Evolutionary conservation across 306 rosid species (phyloP).

Genomic region (Vigna unguiculata): DNA sequence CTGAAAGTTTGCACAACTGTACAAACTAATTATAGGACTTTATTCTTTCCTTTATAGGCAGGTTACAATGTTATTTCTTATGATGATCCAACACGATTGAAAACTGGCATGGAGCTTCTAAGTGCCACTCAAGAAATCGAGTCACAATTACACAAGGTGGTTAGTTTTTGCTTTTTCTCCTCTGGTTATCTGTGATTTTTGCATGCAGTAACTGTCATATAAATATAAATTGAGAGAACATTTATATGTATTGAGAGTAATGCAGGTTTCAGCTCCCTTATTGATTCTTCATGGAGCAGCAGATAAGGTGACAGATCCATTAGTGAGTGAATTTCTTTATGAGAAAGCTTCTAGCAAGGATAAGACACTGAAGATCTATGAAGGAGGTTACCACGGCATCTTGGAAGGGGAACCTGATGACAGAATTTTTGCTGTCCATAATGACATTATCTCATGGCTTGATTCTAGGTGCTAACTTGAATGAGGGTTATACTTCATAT

Average conservation of each 20-base stretch:
- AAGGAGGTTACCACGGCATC: constrained; percentile 76
- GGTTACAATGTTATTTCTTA: constrained; percentile 85
- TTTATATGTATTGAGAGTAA: not conserved
- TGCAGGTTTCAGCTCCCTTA: constrained; percentile 79
- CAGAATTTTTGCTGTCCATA: constrained; percentile 62
- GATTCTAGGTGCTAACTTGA: constrained; percentile 56
- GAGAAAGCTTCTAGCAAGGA: constrained; percentile 78
- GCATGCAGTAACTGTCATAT: not conserved
- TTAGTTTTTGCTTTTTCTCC: constrained; percentile 44
- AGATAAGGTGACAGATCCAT: constrained; percentile 87
- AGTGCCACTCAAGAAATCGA: constrained; percentile 78
- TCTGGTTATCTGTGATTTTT: not conserved
- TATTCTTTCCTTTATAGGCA: constrained; percentile 53
- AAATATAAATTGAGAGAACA: not conserved
- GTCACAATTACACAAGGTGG: constrained; percentile 76
- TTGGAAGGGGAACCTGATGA: constrained; percentile 94
- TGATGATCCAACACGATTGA: constrained; percentile 63
- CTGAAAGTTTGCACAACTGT: not conserved
- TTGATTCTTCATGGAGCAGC: constrained; percentile 87
- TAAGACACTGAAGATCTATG: constrained; percentile 73
- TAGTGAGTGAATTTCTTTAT: constrained; percentile 76
- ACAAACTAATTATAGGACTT: constrained; percentile 14
- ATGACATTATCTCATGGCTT: constrained; percentile 83
- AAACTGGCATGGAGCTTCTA: constrained; percentile 83
- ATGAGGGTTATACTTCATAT: constrained; percentile 8